phyloP scores from a whole-genome alignment of 352 stramenopile species.

The Pythium monospermum region DNA sequence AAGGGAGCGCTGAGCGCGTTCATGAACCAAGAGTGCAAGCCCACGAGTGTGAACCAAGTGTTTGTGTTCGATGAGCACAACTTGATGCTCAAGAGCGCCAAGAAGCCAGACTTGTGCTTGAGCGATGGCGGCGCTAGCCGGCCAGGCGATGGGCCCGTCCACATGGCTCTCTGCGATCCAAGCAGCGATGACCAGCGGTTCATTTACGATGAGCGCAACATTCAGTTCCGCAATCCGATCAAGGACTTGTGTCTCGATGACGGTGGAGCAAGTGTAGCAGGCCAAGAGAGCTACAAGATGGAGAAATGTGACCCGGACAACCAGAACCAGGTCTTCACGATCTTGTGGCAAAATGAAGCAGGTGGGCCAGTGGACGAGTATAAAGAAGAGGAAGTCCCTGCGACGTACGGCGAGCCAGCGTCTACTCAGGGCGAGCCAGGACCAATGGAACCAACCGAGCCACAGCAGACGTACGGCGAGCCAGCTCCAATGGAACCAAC shows the following conservation, averaged over 20 bases:
- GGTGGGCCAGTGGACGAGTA: slow-evolving; percentile 2
- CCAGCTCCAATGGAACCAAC: too few species aligned
- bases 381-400: too few species aligned
- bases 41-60: slow-evolving; percentile 1
- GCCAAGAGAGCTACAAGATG: not conserved
- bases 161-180: slow-evolving; percentile 4
- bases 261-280: not conserved
- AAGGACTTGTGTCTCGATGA: slow-evolving; percentile 2
- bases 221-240: not conserved
- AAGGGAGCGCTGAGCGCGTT: not conserved
- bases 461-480: too few species aligned
- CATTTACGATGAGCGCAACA: not conserved
- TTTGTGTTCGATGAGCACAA: slow-evolving; percentile 2
- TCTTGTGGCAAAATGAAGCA: slow-evolving; percentile 2
- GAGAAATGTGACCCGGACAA: not conserved
- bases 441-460: too few species aligned
- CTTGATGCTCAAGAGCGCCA: not conserved
- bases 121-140: not conserved
- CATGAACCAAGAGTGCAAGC: not conserved
- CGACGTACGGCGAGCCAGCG: too few species aligned
- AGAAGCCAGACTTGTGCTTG: not conserved
- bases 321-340: not conserved
- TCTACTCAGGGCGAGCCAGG: too few species aligned
- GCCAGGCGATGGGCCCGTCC: not conserved
- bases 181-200: slow-evolving; percentile 1